These are phyloP conservation scores for Ormosia semicastrata DNA, from an alignment of 306 rosid species.

Conservation along the genomic window DNA sequence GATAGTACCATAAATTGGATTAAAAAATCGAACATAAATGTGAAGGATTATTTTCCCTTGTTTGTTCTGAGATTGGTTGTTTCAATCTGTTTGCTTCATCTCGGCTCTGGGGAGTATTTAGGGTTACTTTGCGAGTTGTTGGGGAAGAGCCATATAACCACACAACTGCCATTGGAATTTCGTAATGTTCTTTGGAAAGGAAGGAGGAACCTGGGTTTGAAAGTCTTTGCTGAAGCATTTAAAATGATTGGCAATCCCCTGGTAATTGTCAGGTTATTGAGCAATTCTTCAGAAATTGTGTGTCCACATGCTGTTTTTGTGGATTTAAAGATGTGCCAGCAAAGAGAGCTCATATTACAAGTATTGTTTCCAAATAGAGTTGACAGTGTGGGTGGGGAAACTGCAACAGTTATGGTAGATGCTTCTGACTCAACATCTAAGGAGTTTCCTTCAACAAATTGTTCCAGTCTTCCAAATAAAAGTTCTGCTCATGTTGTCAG, in stretches of 20 bases:
- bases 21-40: not conserved
- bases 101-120: conserved; percentile 17
- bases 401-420: not conserved
- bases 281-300: not conserved
- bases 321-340: conserved; percentile 28
- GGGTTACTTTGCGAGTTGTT: conserved; percentile 8
- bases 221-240: conserved; percentile 36
- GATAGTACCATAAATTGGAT: conserved; percentile 31
- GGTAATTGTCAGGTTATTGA: conserved; percentile 28
- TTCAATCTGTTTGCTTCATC: conserved; percentile 35
- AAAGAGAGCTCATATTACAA: conserved; percentile 23
- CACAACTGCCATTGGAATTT: conserved; percentile 35
- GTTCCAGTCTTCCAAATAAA: not conserved
- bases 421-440: not conserved
- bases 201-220: not conserved
- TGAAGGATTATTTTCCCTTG: conserved; percentile 3
- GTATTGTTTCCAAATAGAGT: conserved; percentile 32
- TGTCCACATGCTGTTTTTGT: conserved; percentile 42
- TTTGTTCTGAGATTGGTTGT: conserved; percentile 40
- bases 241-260: conserved; percentile 34
- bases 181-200: not conserved
- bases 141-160: not conserved
- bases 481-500: not conserved
- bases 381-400: not conserved
- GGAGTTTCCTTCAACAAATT: conserved; percentile 1